Conservation (phyloP, 192 early-diverging fungal species). For the Phycomyces blakesleeanus region DNA sequence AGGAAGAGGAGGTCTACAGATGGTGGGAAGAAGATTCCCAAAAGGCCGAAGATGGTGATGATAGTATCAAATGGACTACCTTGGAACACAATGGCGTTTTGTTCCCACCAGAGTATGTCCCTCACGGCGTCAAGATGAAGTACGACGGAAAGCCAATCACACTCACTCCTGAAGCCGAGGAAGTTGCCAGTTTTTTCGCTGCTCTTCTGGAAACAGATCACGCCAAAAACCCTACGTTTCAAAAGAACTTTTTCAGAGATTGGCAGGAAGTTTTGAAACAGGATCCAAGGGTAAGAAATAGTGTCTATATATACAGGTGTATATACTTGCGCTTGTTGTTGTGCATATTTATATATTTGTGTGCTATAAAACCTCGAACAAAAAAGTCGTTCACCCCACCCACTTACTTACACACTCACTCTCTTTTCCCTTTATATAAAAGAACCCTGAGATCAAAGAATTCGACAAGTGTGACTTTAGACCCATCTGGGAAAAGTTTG, state of each 20-base stretch:
- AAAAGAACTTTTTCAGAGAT: constrained; percentile 91
- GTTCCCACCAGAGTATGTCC: constrained; percentile 88
- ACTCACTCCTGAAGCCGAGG: constrained; percentile 79
- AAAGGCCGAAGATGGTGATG: constrained; percentile 50
- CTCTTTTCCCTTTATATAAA: no score
- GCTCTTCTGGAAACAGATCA: constrained; percentile 80
- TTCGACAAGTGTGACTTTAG: constrained; percentile 89
- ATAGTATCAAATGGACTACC: constrained; percentile 77
- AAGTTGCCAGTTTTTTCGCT: constrained; percentile 94
- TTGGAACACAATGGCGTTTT: constrained; percentile 83
- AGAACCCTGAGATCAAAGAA: constrained; percentile 66
- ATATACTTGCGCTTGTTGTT: no score
- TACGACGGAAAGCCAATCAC: constrained; percentile 72
- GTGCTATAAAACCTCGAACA: no score
- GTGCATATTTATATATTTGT: no score
- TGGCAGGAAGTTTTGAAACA: constrained; percentile 66
- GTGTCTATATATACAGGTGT: no score
- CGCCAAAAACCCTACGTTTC: constrained; percentile 78
- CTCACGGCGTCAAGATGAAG: constrained; percentile 84
- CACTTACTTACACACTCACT: no score
- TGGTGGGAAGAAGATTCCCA: constrained; percentile 67
- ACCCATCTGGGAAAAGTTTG: constrained; percentile 77
- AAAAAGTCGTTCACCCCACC: no score
- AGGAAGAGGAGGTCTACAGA: constrained; percentile 61
- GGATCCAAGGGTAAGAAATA: constrained; percentile 60